Base-by-base conservation (phyloP, 768 basidiomycete species). In the Amyloporia xantha region DNA sequence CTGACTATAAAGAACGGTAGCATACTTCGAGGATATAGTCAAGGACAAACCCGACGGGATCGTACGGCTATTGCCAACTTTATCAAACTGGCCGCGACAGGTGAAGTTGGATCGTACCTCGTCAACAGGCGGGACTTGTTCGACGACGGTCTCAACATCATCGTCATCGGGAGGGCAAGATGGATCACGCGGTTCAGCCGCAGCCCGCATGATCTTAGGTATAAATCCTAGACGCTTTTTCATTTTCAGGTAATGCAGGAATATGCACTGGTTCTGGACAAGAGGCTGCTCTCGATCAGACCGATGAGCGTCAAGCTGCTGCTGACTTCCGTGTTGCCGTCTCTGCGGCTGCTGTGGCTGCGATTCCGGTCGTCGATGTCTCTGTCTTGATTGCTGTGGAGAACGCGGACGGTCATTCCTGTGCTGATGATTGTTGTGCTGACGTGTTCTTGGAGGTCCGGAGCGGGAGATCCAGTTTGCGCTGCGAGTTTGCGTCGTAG, bases 11-110 rank as follows among this genome's bases (percentile, higher is more conserved):
- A 6, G 19, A 9, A 19, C 30, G 21, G n/a, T 5, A 53, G 38
- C 7, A 4, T 42, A 56, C 57, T 15, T 48, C 40, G 5, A 59
- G 50, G 13, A 59, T 59, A 35, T 55, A 54, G 5, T 59, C 54
- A 19, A 58, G 44, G 12, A 54, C 24, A 15, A 49, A 48, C 13
- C 54, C 54, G 23, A 59, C 20, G 5, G 54, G 52, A 17, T 36
- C 48, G 17, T 6, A 7, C n/a, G 11, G 10, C 43, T 33, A 33
- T 33, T 21, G 10, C 7, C 43, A 33, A 33, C 7, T 33, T 33
- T n/a, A n/a, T n/a, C n/a, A n/a, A n/a, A n/a, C 30, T 33, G 7
- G 30, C 30, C 15, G 38, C n/a, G 38, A 6, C 38, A 13, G 38
- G 7, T 13, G 10, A 20, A 7, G 38, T 7, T 15, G 38, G 17